These are phyloP conservation scores for Schwanniomyces pseudopolymorphus DNA, from an alignment of 805 yeast species.

Conservation along the genomic window DNA sequence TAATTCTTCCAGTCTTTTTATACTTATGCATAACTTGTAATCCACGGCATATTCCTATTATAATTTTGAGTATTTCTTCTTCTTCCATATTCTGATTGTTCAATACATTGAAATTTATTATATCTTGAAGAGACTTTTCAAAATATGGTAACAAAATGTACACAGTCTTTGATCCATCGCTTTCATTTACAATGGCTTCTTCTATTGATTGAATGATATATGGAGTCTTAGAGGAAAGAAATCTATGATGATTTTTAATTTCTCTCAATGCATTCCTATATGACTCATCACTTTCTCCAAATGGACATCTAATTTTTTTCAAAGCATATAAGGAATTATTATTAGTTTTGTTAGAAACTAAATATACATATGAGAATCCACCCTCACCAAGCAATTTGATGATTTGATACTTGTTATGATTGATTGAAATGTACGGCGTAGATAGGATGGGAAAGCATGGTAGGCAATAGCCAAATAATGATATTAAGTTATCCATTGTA, in stretches of 20 bases:
- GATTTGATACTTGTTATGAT: conserved; percentile 61
- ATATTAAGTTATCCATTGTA: conserved; percentile 21
- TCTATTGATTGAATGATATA: conserved; percentile 69
- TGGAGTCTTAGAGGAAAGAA: conserved; percentile 54
- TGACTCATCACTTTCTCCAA: conserved; percentile 72
- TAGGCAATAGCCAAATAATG: conserved; percentile 29
- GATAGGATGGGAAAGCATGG: conserved; percentile 46
- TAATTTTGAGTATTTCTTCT: conserved; percentile 57
- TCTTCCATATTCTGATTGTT: conserved; percentile 57
- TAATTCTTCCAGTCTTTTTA: conserved; percentile 25
- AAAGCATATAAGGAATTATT: conserved; percentile 60
- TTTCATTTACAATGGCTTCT: conserved; percentile 68
- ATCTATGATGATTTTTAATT: conserved; percentile 70
- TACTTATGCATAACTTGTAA: conserved; percentile 72
- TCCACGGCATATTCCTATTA: conserved; percentile 73
- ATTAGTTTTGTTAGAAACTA: conserved; percentile 54
- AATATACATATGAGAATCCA: conserved; percentile 82
- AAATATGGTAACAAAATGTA: conserved; percentile 80
- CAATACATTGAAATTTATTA: conserved; percentile 64
- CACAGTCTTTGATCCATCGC: conserved; percentile 77
- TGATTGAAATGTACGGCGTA: conserved; percentile 60
- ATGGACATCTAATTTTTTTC: conserved; percentile 85
- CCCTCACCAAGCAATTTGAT: conserved; percentile 84
- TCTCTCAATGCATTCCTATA: conserved; percentile 67
- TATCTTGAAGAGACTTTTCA: conserved; percentile 71